Evolutionary conservation across 179 eudicot genomes (phyloP), one percentile per base, ranked within the genome.

Genomic region (Spergularia azorica): DNA sequence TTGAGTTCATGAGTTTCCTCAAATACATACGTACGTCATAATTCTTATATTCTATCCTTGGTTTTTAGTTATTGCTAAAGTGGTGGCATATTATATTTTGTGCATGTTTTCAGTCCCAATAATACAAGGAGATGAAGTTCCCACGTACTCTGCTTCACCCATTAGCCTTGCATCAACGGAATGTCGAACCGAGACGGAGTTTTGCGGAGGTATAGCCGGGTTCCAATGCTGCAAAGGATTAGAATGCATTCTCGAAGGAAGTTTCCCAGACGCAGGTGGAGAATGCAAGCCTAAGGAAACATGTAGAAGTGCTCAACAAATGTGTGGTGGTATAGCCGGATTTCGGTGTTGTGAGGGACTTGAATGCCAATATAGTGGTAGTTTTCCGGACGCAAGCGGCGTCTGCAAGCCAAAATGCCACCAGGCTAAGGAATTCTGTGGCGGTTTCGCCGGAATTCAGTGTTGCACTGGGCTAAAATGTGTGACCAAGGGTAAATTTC

Each of bases 141-240:
- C 32, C 13, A 54, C 13, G 1, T 54, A 54, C 16, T 54, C 71
- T 21, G 3, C 50, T 4, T 9, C 72, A 17, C 12, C 48, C 32
- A 26, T 26, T 3, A 2, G 6, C n/a, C 63, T 20, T 17, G 14
- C 10, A 61, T 9, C 60, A 18, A 17, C 52, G 2, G 52, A 5
- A 70, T 77, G 80, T 38, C 62, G 63, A 63, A 52, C 52, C 1
- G 2, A 32, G 0, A 41, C 15, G 2, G 75, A 77, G 11, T 62
- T 61, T 52, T 78, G 76, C 14, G 81, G 81, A 5, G 81, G 81
- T 1, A 41, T 71, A 2, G 80, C 57, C 5, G 76, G 76, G 6
- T 78, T 78, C 52, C 69, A 63, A 13, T 77, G 80, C 8, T 77
- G 80, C 9, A 32, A 61, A 38, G 75, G 70, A 18, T 57, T 77